These are phyloP conservation scores for Rachicladosporium sp. DNA, from an alignment of 2,329 filamentous ascomycete genomes.

Conservation along the genomic window DNA sequence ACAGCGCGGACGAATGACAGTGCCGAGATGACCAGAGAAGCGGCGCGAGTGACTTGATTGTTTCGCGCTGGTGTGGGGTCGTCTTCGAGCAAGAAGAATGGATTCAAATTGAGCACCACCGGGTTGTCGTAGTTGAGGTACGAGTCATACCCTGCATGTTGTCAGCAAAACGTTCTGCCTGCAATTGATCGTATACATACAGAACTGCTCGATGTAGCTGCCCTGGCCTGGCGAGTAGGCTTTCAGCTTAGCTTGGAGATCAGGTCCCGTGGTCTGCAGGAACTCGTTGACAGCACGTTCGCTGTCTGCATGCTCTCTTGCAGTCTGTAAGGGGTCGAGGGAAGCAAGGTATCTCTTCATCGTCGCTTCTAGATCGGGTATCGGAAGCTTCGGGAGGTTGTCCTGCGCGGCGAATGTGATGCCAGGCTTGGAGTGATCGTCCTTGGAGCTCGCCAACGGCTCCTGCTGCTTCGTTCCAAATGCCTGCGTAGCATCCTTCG, in stretches of 20 bases:
- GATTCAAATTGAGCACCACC: slow-evolving; percentile 92
- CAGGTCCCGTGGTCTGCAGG: slow-evolving; percentile 64
- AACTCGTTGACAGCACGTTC: slow-evolving; percentile 73
- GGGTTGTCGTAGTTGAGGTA: slow-evolving; percentile 97
- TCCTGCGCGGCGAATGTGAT: slow-evolving; percentile 87
- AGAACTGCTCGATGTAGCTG: slow-evolving; percentile 98
- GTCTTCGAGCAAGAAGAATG: slow-evolving; percentile 94
- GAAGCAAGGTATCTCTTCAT: slow-evolving; percentile 69
- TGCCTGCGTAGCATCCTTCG: slow-evolving; percentile 41
- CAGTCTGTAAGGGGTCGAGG: slow-evolving; percentile 66
- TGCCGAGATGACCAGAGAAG: slow-evolving; percentile 80
- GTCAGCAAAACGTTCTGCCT: slow-evolving; percentile 1
- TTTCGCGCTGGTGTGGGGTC: slow-evolving; percentile 93
- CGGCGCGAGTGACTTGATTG: slow-evolving; percentile 89
- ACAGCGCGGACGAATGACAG: slow-evolving; percentile 88
- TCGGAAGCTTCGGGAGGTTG: slow-evolving; percentile 78
- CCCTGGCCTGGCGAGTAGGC: slow-evolving; percentile 81
- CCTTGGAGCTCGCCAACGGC: slow-evolving; percentile 36
- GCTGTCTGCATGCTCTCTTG: slow-evolving; percentile 73
- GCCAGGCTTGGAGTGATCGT: slow-evolving; percentile 51
- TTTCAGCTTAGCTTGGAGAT: slow-evolving; percentile 78
- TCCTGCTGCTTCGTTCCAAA: slow-evolving; percentile 36
- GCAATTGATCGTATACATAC: slow-evolving; percentile 44
- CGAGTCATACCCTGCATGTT: slow-evolving; percentile 76
- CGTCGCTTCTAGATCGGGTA: slow-evolving; percentile 71